A percentile compares a stretch with the other conserved stretches of the same genome.
Conservation (phyloP, 176 grass and related monocot species). For the Tuctoria greenei region DNA sequence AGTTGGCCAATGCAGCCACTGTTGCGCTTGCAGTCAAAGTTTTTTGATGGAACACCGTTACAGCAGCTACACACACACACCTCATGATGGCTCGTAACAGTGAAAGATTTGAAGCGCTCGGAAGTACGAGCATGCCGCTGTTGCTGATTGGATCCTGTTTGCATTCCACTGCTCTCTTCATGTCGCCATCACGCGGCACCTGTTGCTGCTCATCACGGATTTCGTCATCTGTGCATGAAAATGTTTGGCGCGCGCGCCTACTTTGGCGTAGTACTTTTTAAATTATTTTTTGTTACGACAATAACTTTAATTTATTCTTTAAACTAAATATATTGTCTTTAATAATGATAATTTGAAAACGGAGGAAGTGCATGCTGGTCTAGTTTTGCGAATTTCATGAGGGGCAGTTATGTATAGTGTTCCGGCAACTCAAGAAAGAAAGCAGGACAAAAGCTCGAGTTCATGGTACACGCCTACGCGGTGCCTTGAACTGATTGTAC, state of each 20-base stretch:
- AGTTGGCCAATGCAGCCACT: background rate
- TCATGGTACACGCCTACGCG: too few relatives aligned
- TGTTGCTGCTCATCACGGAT: constrained; percentile 21
- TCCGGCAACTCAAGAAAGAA: too few relatives aligned
- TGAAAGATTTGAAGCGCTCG: constrained; percentile 21
- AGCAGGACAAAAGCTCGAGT: too few relatives aligned
- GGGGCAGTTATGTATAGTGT: too few relatives aligned
- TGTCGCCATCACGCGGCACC: constrained; percentile 13
- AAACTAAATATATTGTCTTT: too few relatives aligned
- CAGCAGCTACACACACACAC: constrained; percentile 6
- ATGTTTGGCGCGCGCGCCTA: constrained; percentile 21
- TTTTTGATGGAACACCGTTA: constrained; percentile 20
- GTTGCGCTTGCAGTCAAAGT: constrained; percentile 9
- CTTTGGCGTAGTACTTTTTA: constrained; percentile 11
- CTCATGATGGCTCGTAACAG: background rate
- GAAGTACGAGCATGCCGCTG: constrained; percentile 38
- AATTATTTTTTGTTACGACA: too few relatives aligned
- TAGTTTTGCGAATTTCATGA: too few relatives aligned
- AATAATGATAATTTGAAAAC: too few relatives aligned
- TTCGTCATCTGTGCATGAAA: background rate
- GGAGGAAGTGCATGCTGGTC: too few relatives aligned
- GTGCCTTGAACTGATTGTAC: too few relatives aligned
- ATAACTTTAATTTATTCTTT: too few relatives aligned
- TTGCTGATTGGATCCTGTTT: constrained; percentile 41
- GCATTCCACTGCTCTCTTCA: constrained; percentile 37